Evolutionary conservation across 306 rosid species (phyloP), one percentile per base, ranked within the genome.

Genomic region (Quercus rubra): DNA sequence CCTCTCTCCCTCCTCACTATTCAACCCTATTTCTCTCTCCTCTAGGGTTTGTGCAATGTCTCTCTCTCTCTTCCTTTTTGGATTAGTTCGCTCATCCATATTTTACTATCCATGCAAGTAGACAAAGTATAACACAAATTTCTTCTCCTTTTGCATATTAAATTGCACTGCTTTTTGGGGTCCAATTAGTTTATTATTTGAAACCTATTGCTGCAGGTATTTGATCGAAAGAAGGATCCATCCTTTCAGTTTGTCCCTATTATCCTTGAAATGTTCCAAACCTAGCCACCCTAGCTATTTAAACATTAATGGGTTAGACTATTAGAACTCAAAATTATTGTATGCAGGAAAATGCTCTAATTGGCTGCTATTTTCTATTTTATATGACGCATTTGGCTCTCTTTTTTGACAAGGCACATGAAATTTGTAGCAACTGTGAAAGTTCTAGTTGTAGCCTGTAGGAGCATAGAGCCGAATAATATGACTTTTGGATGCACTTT

Each of bases 211-310:
- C 81, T 83, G 67, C 82, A 78, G 27, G 69, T 64, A 33, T 78
- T 80, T 81, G 61, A 79, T 80, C 85, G 73, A 71, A 84, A 80
- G 91, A 82, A 84, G 76, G 73, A 87, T 86, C 89, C 86, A 91
- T 90, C 91, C 90, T 85, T 90, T 86, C 75, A 21, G 80, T 88
- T 87, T 92, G 97, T 92, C 88, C 23, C 7, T 85, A 88, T 85
- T 88, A 80, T 94, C 91, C 87, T 77, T 73, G 23, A 73, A 90
- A 83, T 90, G 88, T 84, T 89, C 93, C 91, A 58, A 80, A 76
- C 80, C 74, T 25, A 77, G 86, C 85, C 85, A 74, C 77, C 70
- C 70, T 51, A 79, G 55, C 74, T 35, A 20, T 35, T 35, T 51
- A 38, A 55, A 13, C 33, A 27, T 79, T 76, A 30, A 49, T 17